These are phyloP conservation scores for Porpolomopsis calyptriformis DNA, from an alignment of 768 basidiomycete species.

Conservation along the genomic window DNA sequence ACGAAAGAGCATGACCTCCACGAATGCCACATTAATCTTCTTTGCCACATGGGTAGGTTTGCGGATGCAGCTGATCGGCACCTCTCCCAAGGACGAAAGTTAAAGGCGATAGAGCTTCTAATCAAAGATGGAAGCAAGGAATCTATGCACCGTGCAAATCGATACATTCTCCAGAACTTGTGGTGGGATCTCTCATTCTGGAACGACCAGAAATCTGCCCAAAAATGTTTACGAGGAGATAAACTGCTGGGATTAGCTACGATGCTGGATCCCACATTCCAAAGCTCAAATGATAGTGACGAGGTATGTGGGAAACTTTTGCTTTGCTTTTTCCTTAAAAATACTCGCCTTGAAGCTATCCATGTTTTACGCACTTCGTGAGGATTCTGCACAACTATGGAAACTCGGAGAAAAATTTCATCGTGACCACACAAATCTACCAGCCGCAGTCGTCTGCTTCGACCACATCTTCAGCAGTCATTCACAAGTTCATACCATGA, in stretches of 20 bases:
- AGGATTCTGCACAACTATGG: no score
- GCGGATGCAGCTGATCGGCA: constrained; percentile 44
- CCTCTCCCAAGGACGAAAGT: constrained; percentile 33
- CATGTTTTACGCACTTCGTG: constrained; percentile 28
- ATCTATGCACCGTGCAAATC: constrained; percentile 25
- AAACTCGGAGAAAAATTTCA: constrained; percentile 24
- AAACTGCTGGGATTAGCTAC: constrained; percentile 20
- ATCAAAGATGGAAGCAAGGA: constrained; percentile 20
- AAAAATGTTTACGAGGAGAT: constrained; percentile 7
- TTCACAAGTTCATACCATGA: constrained; percentile 16
- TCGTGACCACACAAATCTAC: constrained; percentile 13
- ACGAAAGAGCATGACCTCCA: constrained; percentile 45
- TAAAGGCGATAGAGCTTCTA: constrained; percentile 38
- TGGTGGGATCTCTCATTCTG: constrained; percentile 40
- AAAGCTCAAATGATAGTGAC: neutral
- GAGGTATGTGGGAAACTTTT: neutral
- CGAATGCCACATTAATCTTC: constrained; percentile 33
- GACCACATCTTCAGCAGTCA: constrained; percentile 28
- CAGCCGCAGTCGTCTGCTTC: constrained; percentile 33
- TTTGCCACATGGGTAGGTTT: constrained; percentile 31
- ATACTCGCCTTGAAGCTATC: constrained; percentile 10
- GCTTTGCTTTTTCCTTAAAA: neutral
- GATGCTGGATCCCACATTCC: neutral
- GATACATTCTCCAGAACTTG: constrained; percentile 32
- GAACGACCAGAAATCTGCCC: constrained; percentile 8